These are phyloP conservation scores for Oryza glaberrima DNA, from an alignment of 176 grass and related monocot genomes.

Conservation along the genomic window DNA sequence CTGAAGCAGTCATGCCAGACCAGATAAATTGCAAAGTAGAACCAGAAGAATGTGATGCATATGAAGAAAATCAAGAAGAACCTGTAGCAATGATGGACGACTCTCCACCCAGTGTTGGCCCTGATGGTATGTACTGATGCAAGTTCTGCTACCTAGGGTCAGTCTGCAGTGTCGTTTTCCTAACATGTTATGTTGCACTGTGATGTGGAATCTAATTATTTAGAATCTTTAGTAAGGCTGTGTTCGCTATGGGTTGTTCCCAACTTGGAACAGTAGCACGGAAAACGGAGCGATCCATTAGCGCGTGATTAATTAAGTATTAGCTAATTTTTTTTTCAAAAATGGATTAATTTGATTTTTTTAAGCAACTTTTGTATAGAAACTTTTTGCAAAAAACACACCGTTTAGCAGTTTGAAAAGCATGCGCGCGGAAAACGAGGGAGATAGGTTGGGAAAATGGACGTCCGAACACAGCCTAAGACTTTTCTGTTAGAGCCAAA, in stretches of 20 bases:
- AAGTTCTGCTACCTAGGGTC: constrained; percentile 4
- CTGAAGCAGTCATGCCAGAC: constrained; percentile 44
- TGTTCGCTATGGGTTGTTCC: no score
- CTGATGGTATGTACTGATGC: constrained; percentile 39
- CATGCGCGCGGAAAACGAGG: no score
- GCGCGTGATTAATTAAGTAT: no score
- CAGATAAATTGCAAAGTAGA: constrained; percentile 61
- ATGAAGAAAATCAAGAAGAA: constrained; percentile 85
- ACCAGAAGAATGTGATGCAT: constrained; percentile 70
- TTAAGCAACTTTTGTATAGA: no score
- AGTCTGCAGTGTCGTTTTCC: neutral
- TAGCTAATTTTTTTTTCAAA: no score
- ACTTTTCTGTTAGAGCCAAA: neutral
- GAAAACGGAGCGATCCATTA: no score
- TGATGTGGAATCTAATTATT: neutral
- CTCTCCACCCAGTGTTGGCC: constrained; percentile 62
- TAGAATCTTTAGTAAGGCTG: neutral
- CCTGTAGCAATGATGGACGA: constrained; percentile 79
- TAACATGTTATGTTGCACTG: neutral
- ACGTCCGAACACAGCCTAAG: neutral
- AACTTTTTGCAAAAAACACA: no score
- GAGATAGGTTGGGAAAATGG: no score
- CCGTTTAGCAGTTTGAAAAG: no score
- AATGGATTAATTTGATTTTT: no score
- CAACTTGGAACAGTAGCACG: no score